These are phyloP conservation scores for Cajanus cajan DNA, from an alignment of 306 rosid genomes.

Conservation along the genomic window DNA sequence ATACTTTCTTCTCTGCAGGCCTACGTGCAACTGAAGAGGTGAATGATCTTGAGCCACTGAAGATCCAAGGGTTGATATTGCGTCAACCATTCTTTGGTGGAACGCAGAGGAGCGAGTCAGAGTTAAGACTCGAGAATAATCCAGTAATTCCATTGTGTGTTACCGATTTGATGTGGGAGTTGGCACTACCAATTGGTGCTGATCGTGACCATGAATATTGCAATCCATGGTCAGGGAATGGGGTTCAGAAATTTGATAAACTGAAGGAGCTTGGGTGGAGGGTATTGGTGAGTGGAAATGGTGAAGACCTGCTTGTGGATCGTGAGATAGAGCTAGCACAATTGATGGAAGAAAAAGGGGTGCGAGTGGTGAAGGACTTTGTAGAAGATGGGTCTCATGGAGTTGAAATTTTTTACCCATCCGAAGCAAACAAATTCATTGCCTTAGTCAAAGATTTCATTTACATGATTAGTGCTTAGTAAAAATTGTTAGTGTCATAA, in stretches of 20 bases:
- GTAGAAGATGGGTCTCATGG: constrained; percentile 38
- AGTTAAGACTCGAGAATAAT: constrained; percentile 32
- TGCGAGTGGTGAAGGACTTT: constrained; percentile 29
- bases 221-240: constrained; percentile 30
- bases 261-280: constrained; percentile 37
- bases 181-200: constrained; percentile 32
- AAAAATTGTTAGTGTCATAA: too few species aligned
- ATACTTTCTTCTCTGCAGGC: neutral
- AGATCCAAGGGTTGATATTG: constrained; percentile 47
- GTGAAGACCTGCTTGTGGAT: constrained; percentile 49
- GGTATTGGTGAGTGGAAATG: constrained; percentile 30
- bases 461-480: neutral
- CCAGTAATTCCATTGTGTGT: neutral
- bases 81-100: constrained; percentile 46
- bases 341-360: constrained; percentile 32
- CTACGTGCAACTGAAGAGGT: constrained; percentile 29
- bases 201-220: constrained; percentile 44
- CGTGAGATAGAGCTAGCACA: constrained; percentile 34
- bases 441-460: constrained; percentile 23
- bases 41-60: constrained; percentile 17
- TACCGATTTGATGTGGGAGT: constrained; percentile 36
- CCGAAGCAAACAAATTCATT: neutral
- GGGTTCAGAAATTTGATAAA: neutral
- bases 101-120: constrained; percentile 31
- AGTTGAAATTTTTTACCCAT: neutral